Base-by-base conservation (phyloP, 2,329 filamentous ascomycete genomes). In the Eurotiales sp. region DNA sequence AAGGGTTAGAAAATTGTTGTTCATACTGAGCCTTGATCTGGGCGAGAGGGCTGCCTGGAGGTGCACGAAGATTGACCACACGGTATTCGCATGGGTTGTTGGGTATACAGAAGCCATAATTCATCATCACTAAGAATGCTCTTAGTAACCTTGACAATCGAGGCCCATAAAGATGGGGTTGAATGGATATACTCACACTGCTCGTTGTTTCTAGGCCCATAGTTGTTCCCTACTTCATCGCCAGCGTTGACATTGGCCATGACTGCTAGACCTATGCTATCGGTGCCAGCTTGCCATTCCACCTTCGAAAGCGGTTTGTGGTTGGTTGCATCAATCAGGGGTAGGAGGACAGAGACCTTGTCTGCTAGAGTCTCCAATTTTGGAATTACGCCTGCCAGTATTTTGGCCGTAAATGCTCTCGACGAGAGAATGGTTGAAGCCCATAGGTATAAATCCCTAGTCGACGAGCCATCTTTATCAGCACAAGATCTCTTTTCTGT, bases 201-300 rank as follows among this genome's bases (percentile, higher is more conserved):
- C 53, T 84, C 85, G 60, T 90, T 90, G 6, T 85, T 87, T 67
- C 88, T 87, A n/a, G 74, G 69, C 25, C 86, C 86, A 61, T 90
- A 90, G 64, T 88, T 89, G 71, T 88, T 88, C 60, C 77, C 84
- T 21, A 79, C 68, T 56, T 79, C 74, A 25, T 80, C 66, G 0
- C 83, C 82, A 0, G 80, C 68, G 4, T 56, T 44, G 58, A 84
- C 77, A 7, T 69, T 61, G 10, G 75, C 67, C 19, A 77, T 65
- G 2, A 77, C 72, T 36, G 72, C 62, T 37, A 76, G 63, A 6
- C 62, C 64, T 23, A 76, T 67, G 54, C 66, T 65, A 49, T 65
- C 57, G 7, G 63, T 59, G 2, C 66, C 69, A 52, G 71, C 71
- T 21, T 78, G 72, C 86, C 86, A 90, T 37, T 74, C 68, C 1